Evolutionary conservation across 306 rosid species (phyloP).

Genomic region (Cicer pinnatifidum): DNA sequence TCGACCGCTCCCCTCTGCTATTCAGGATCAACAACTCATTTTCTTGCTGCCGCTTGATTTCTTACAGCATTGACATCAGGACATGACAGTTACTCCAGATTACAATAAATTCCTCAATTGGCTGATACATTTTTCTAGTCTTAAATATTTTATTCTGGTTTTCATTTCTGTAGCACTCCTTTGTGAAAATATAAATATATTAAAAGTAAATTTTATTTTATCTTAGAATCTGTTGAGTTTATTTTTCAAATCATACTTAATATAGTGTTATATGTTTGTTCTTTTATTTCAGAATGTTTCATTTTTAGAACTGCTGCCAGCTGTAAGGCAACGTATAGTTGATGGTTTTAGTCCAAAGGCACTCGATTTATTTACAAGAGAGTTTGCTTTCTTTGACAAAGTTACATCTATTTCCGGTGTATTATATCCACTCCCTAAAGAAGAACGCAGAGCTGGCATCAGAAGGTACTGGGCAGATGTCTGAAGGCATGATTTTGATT

Average conservation of each 20-base stretch:
- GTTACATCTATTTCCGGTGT: slow-evolving; percentile 96
- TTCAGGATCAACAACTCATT: background rate
- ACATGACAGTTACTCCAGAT: slow-evolving; percentile 5
- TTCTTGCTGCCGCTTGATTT: background rate
- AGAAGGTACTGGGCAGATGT: slow-evolving; percentile 57
- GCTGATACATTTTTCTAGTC: slow-evolving; percentile 26
- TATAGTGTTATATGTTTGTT: slow-evolving; percentile 36
- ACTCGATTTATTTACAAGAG: slow-evolving; percentile 74
- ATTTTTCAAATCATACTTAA: slow-evolving; percentile 34
- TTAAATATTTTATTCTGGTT: slow-evolving; percentile 29
- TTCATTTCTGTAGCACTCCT: slow-evolving; percentile 31
- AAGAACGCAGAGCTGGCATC: slow-evolving; percentile 92
- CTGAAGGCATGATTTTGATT: slow-evolving; percentile 53
- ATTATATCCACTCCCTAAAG: slow-evolving; percentile 84
- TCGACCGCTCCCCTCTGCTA: too few species aligned
- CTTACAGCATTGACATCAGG: slow-evolving; percentile 3
- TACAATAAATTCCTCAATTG: slow-evolving; percentile 33
- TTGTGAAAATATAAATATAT: slow-evolving; percentile 16
- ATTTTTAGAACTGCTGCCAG: slow-evolving; percentile 79
- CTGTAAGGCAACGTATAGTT: slow-evolving; percentile 77
- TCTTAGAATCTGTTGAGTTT: background rate
- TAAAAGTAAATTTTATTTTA: slow-evolving; percentile 27
- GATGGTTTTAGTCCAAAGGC: slow-evolving; percentile 84
- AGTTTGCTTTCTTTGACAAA: slow-evolving; percentile 96
- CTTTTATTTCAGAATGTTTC: slow-evolving; percentile 72